These are phyloP conservation scores for Theobroma cacao DNA, from an alignment of 345 rosid genomes.

Conservation along the genomic window DNA sequence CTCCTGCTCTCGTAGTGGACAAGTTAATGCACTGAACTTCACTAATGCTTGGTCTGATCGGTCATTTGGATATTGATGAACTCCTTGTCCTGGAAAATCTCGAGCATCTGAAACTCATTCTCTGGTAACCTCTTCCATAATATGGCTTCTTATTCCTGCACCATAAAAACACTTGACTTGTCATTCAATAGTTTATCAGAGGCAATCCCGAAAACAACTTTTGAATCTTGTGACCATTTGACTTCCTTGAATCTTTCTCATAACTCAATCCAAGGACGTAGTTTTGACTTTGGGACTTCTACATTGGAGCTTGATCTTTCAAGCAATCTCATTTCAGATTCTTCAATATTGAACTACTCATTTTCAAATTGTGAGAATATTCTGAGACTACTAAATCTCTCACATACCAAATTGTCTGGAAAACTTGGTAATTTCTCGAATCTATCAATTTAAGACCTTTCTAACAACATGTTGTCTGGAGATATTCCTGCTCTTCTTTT, in stretches of 20 bases:
- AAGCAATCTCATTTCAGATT: slow-evolving; percentile 39
- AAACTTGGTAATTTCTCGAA: slow-evolving; percentile 35
- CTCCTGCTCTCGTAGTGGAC: slow-evolving; percentile 48
- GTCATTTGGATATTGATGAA: slow-evolving; percentile 41
- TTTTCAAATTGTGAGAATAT: slow-evolving; percentile 56
- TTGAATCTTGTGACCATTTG: slow-evolving; percentile 34
- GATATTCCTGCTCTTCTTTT: slow-evolving; percentile 40
- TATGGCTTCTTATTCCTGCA: slow-evolving; percentile 23
- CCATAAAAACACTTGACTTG: slow-evolving; percentile 52
- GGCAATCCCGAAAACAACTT: slow-evolving; percentile 35
- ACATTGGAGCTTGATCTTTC: slow-evolving; percentile 52
- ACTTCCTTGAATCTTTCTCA: slow-evolving; percentile 42
- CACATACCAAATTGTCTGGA: slow-evolving; percentile 53
- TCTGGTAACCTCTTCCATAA: slow-evolving; percentile 37
- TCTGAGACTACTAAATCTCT: slow-evolving; percentile 56
- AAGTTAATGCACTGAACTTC: slow-evolving; percentile 46
- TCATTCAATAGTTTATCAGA: slow-evolving; percentile 59
- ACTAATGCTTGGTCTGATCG: slow-evolving; percentile 44
- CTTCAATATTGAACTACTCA: slow-evolving; percentile 29
- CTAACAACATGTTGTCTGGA: slow-evolving; percentile 48
- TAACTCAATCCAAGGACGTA: slow-evolving; percentile 32
- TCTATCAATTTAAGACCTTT: slow-evolving; percentile 55
- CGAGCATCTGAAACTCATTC: slow-evolving; percentile 59
- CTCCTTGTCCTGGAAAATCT: slow-evolving; percentile 54
- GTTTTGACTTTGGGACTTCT: slow-evolving; percentile 22